A percentile compares a stretch with the other conserved stretches of the same genome.
These are phyloP conservation scores for Neofusicoccum laricinum DNA, from an alignment of 2,329 filamentous ascomycete genomes.

Conservation along the genomic window DNA sequence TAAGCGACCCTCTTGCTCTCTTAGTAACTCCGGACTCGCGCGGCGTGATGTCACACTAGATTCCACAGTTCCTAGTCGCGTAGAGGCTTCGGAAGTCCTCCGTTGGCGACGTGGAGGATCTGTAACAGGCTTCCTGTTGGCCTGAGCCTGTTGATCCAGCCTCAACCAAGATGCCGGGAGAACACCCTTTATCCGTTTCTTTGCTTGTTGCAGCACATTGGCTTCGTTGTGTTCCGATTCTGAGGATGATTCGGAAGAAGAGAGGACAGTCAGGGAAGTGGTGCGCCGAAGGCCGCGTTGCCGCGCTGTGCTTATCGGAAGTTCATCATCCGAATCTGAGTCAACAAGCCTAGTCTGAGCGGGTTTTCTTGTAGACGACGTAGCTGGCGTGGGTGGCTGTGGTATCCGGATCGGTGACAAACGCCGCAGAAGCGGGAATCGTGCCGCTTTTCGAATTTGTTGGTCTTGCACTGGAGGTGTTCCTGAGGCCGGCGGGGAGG, in stretches of 20 bases:
- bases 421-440: slow-evolving; percentile 13
- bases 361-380: slow-evolving; percentile 17
- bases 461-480: slow-evolving; percentile 22
- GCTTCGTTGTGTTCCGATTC: slow-evolving; percentile 29
- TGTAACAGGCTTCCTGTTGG: not conserved
- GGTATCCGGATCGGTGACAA: slow-evolving; percentile 2
- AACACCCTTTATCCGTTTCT: slow-evolving; percentile 46
- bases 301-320: slow-evolving; percentile 2
- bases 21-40: not conserved
- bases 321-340: slow-evolving; percentile 10
- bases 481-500: slow-evolving; percentile 41
- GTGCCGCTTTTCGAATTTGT: not conserved
- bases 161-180: slow-evolving; percentile 51
- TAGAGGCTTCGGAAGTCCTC: not conserved
- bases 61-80: not conserved
- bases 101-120: not conserved
- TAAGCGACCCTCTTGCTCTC: slow-evolving; percentile 17
- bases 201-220: slow-evolving; percentile 32
- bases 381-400: slow-evolving; percentile 18
- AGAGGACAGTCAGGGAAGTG: not conserved
- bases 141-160: slow-evolving; percentile 41
- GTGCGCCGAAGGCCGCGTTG: not conserved
- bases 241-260: slow-evolving; percentile 19
- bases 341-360: not conserved
- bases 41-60: not conserved